These are phyloP conservation scores for Fusarium sp. DNA, from an alignment of 2,329 filamentous ascomycete species.

Conservation along the genomic window DNA sequence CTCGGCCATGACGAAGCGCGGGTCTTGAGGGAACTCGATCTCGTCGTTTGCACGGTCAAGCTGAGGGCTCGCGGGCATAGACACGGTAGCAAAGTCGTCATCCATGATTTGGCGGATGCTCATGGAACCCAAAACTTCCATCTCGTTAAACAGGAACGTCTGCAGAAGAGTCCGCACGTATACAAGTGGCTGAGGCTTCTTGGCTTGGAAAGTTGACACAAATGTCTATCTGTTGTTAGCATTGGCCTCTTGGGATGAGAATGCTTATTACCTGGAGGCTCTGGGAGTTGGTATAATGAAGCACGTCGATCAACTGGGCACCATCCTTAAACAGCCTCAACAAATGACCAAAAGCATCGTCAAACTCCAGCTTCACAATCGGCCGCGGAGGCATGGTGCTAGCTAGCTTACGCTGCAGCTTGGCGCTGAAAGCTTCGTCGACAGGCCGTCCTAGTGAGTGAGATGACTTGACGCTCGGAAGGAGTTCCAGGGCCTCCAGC, in stretches of 20 bases:
- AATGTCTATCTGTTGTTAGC: slow-evolving; percentile 67
- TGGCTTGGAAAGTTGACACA: slow-evolving; percentile 78
- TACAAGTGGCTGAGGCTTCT: slow-evolving; percentile 84
- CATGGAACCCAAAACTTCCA: slow-evolving; percentile 75
- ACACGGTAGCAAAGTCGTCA: slow-evolving; percentile 82
- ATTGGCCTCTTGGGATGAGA: neutral
- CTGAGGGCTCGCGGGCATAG: slow-evolving; percentile 77
- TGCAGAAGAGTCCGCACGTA: slow-evolving; percentile 87
- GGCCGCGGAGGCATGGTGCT: slow-evolving; percentile 94
- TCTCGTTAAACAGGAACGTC: slow-evolving; percentile 79
- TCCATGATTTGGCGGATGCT: slow-evolving; percentile 82
- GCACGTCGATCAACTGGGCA: slow-evolving; percentile 73
- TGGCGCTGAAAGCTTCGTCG: slow-evolving; percentile 85
- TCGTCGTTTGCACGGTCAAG: slow-evolving; percentile 81
- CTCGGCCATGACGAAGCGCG: slow-evolving; percentile 77
- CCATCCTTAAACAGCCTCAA: slow-evolving; percentile 79
- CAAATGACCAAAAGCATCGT: slow-evolving; percentile 78
- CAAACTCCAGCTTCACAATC: slow-evolving; percentile 81
- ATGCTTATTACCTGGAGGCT: slow-evolving; percentile 72
- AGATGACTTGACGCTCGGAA: slow-evolving; percentile 70
- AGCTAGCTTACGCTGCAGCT: slow-evolving; percentile 90
- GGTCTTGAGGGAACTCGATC: slow-evolving; percentile 79
- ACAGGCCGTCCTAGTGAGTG: slow-evolving; percentile 73
- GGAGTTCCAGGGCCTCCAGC: slow-evolving; percentile 61
- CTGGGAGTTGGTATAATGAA: slow-evolving; percentile 76